phyloP scores from a whole-genome alignment of 1,284 basidiomycete genomes.

The Rhodotorula sp. region DNA sequence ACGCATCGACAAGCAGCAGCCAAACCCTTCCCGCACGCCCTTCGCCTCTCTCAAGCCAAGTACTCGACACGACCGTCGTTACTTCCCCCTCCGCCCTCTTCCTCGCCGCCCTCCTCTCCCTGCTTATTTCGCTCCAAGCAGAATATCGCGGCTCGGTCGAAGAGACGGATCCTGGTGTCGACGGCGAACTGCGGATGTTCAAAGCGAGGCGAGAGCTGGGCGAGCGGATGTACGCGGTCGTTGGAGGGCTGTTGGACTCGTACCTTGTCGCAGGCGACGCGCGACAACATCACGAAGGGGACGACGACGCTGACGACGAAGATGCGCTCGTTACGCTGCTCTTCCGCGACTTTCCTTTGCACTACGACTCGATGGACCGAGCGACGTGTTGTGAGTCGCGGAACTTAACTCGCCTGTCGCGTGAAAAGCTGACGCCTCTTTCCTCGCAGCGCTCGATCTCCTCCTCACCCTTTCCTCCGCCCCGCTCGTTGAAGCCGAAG shows the following conservation, averaged over 20 bases:
- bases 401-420: neutral
- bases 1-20: neutral
- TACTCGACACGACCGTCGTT: conserved; percentile 33
- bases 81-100: conserved; percentile 39
- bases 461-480: conserved; percentile 38
- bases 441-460: conserved; percentile 36
- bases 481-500: conserved; percentile 39
- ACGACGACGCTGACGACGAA: conserved; percentile 28
- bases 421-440: neutral
- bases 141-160: conserved; percentile 30
- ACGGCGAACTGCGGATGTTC: conserved; percentile 42
- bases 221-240: conserved; percentile 38
- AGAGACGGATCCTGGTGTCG: conserved; percentile 42
- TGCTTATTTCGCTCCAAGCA: conserved; percentile 39
- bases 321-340: conserved; percentile 40
- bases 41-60: conserved; percentile 24
- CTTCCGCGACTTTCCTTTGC: conserved; percentile 39
- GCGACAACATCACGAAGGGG: neutral
- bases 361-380: conserved; percentile 41
- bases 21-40: conserved; percentile 9
- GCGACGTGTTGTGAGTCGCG: conserved; percentile 37
- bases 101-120: conserved; percentile 34
- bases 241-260: conserved; percentile 36
- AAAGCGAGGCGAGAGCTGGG: conserved; percentile 40
- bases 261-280: conserved; percentile 37